Conservation (phyloP, 2,329 filamentous ascomycete genomes). For the Colletotrichum higginsianum region DNA sequence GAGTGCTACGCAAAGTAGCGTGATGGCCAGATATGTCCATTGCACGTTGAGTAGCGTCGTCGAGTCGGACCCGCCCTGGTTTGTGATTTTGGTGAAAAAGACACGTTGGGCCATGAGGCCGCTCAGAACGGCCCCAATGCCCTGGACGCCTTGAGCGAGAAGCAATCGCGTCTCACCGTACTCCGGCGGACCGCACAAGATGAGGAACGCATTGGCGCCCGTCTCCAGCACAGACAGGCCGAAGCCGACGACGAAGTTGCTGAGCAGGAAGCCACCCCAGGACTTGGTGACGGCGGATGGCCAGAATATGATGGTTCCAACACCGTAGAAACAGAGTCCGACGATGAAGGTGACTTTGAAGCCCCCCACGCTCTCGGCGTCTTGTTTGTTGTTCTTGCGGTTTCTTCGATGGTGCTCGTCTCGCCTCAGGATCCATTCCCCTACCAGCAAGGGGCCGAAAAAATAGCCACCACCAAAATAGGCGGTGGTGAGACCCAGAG, state of each 20-base stretch:
- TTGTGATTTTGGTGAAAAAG: conserved; percentile 76
- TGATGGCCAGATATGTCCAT: conserved; percentile 89
- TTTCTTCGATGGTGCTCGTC: conserved; percentile 71
- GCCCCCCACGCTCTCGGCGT: conserved; percentile 68
- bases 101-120: conserved; percentile 80
- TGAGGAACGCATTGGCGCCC: conserved; percentile 81
- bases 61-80: conserved; percentile 46
- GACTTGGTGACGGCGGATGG: conserved; percentile 81
- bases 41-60: conserved; percentile 80
- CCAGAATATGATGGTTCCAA: conserved; percentile 89
- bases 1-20: conserved; percentile 79
- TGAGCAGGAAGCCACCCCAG: conserved; percentile 84
- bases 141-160: conserved; percentile 83
- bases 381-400: conserved; percentile 52
- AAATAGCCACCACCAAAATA: conserved; percentile 82
- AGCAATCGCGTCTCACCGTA: conserved; percentile 83
- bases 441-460: conserved; percentile 78
- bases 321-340: conserved; percentile 81
- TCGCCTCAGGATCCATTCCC: conserved; percentile 78
- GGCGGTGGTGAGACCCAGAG: conserved; percentile 76
- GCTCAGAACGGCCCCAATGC: conserved; percentile 80
- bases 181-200: conserved; percentile 79
- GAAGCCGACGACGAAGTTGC: conserved; percentile 81
- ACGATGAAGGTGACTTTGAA: conserved; percentile 87
- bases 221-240: conserved; percentile 85